These are phyloP conservation scores for Dioscorea zingiberensis DNA, from an alignment of 106 monocot genomes.

Conservation along the genomic window DNA sequence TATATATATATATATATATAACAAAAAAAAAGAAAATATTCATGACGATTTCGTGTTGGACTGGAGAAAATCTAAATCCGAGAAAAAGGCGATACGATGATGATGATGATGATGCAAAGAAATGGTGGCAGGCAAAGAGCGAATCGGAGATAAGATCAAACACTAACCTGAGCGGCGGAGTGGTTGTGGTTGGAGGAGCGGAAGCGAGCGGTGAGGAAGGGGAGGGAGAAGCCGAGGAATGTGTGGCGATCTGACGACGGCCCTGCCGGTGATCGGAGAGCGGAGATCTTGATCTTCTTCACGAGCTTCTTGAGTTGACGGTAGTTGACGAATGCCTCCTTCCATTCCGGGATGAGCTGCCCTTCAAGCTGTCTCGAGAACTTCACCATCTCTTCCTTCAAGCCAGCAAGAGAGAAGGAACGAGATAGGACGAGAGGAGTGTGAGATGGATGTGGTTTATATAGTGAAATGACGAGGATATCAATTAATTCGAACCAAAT, in stretches of 20 bases:
- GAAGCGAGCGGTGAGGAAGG: constrained; percentile 21
- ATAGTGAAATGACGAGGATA: neutral
- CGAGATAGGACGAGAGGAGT: neutral
- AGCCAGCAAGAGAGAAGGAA: neutral
- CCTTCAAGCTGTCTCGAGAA: constrained; percentile 91
- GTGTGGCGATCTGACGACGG: neutral
- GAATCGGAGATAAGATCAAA: too few species aligned
- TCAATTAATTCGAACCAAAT: too few species aligned
- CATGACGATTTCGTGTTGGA: too few species aligned
- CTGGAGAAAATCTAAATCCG: too few species aligned
- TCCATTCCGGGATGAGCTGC: constrained; percentile 93
- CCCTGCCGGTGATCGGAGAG: neutral
- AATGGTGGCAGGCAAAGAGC: too few species aligned
- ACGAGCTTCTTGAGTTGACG: constrained; percentile 87
- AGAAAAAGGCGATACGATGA: too few species aligned
- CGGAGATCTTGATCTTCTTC: constrained; percentile 84
- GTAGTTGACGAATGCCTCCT: constrained; percentile 91
- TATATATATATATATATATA: too few species aligned
- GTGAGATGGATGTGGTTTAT: neutral
- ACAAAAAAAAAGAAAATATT: too few species aligned
- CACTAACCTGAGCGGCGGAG: too few species aligned
- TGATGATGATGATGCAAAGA: too few species aligned
- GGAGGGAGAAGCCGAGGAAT: constrained; percentile 39
- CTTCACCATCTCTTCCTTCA: constrained; percentile 54
- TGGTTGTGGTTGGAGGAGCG: neutral